A percentile compares a stretch with the other conserved stretches of the same genome.
These are phyloP conservation scores for Pisolithus microcarpus DNA, from an alignment of 768 basidiomycete species.

Conservation along the genomic window DNA sequence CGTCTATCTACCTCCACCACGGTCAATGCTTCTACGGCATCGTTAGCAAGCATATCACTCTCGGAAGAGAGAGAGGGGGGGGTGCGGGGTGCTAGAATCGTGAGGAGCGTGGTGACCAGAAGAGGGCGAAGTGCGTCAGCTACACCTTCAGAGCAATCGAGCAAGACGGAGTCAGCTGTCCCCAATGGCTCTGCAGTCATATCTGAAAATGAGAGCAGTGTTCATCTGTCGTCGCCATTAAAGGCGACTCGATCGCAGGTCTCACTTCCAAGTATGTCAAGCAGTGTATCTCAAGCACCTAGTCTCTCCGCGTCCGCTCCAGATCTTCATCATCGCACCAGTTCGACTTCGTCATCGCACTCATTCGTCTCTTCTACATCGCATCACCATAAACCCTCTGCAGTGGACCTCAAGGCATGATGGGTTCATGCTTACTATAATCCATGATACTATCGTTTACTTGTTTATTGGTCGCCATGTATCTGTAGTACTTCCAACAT, in stretches of 20 bases:
- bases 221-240: constrained; percentile 15
- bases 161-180: constrained; percentile 8
- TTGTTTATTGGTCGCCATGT: constrained; percentile 18
- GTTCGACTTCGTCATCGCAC: constrained; percentile 6
- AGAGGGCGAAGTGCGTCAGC: constrained; percentile 36
- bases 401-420: constrained; percentile 23
- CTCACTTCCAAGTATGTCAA: constrained; percentile 3
- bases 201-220: constrained; percentile 19
- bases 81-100: constrained; percentile 41
- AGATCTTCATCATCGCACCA: constrained; percentile 14
- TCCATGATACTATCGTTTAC: constrained; percentile 11
- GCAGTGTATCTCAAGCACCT: constrained; percentile 6
- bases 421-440: constrained; percentile 6
- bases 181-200: constrained; percentile 8
- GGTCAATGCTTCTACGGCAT: constrained; percentile 43
- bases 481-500: constrained; percentile 12
- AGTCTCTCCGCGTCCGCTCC: constrained; percentile 20
- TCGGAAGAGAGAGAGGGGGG: constrained; percentile 13
- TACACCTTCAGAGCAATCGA: constrained; percentile 24
- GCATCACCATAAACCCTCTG: constrained; percentile 6
- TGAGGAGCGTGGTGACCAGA: constrained; percentile 48
- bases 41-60: constrained; percentile 32
- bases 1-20: constrained; percentile 27
- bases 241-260: constrained; percentile 13
- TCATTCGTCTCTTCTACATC: constrained; percentile 7